Conservation (phyloP, 768 basidiomycete species). For the Pleurotus ostreatus region DNA sequence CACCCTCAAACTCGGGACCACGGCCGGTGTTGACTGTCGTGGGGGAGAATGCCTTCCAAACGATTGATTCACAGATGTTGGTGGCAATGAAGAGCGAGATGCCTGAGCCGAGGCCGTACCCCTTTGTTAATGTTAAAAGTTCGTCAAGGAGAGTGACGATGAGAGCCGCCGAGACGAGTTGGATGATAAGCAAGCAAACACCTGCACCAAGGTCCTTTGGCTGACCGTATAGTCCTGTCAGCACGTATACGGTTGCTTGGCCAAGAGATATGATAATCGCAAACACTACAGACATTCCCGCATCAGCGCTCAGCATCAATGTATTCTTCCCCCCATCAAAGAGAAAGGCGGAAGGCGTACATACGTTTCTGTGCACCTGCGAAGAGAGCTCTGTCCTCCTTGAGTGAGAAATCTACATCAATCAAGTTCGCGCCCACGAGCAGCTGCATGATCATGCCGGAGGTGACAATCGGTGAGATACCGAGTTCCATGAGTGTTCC, state of each 20-base stretch:
- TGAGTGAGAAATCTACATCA: constrained; percentile 94
- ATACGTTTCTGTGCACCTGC: constrained; percentile 95
- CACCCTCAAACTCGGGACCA: constrained; percentile 97
- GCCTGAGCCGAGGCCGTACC: constrained; percentile 97
- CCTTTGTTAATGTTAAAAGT: constrained; percentile 81
- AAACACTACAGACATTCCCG: constrained; percentile 60
- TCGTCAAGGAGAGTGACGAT: constrained; percentile 99
- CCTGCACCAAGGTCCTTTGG: constrained; percentile 92
- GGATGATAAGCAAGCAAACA: constrained; percentile 95
- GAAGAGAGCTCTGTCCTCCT: constrained; percentile 95
- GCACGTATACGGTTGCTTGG: constrained; percentile 94
- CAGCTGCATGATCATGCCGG: constrained; percentile 99
- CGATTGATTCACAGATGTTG: constrained; percentile 99
- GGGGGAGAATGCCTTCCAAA: constrained; percentile 99
- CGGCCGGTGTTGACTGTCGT: constrained; percentile 98
- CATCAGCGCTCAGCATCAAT: no score
- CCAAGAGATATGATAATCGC: constrained; percentile 96
- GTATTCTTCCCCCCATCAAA: no score
- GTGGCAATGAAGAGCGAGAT: constrained; percentile 99
- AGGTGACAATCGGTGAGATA: constrained; percentile 95
- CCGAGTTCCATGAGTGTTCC: constrained; percentile 99
- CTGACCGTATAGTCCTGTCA: constrained; percentile 95
- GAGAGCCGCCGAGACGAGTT: constrained; percentile 88
- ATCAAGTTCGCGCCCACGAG: constrained; percentile 96
- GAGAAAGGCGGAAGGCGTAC: constrained; percentile 23